Evolutionary conservation across 371 early-diverging fungal genomes (phyloP).

Genomic region (Mortierella sp.): DNA sequence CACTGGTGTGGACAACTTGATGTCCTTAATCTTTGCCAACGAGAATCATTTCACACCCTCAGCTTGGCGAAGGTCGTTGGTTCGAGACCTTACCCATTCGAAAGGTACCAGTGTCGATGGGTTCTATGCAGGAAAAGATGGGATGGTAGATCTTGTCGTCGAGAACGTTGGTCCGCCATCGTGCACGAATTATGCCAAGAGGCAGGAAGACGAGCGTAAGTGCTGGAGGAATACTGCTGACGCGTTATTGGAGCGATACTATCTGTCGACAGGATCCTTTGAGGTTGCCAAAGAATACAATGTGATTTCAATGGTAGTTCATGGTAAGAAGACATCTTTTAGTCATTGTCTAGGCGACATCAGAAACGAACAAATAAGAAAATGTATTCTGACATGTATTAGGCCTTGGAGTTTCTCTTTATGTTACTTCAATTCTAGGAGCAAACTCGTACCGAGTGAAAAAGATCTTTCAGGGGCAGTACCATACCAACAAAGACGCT

Average conservation of each 20-base stretch:
- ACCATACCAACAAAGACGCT: conserved; percentile 14
- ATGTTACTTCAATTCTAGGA: too few relatives aligned
- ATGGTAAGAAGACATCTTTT: too few relatives aligned
- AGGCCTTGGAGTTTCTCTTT: too few relatives aligned
- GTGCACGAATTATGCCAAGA: conserved; percentile 10
- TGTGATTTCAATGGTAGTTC: conserved; percentile 6
- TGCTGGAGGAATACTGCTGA: conserved; percentile 19
- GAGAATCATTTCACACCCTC: conserved; percentile 16
- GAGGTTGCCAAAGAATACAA: conserved; percentile 22
- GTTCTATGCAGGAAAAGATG: background rate
- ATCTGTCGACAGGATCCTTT: conserved; percentile 16
- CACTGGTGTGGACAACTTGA: conserved; percentile 4
- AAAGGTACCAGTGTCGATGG: conserved; percentile 9
- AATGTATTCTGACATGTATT: too few relatives aligned
- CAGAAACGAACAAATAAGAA: too few relatives aligned
- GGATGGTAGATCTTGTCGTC: background rate
- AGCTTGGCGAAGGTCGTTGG: conserved; percentile 1
- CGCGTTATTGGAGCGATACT: conserved; percentile 11
- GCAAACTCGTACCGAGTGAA: conserved; percentile 15
- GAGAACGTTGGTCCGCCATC: conserved; percentile 19
- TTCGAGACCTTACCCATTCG: background rate
- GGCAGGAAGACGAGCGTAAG: conserved; percentile 13
- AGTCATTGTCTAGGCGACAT: too few relatives aligned
- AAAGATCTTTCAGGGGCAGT: conserved; percentile 20
- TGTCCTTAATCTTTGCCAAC: conserved; percentile 13